Percentiles rank a stretch among this genome's conserved stretches.
These are phyloP conservation scores for Cladorrhinum sp. DNA, from an alignment of 2,329 filamentous ascomycete genomes.

Conservation along the genomic window DNA sequence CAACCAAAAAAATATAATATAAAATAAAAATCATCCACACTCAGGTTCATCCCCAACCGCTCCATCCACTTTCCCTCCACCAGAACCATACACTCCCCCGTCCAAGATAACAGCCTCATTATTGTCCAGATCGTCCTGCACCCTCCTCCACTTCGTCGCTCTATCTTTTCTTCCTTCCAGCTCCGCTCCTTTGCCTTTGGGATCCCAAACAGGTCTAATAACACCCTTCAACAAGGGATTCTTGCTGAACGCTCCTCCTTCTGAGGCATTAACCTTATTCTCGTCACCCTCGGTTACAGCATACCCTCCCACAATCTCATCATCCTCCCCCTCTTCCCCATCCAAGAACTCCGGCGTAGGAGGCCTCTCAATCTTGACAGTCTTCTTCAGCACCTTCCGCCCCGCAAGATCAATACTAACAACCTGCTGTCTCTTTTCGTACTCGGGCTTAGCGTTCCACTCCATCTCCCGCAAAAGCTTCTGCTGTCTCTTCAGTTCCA, in stretches of 20 bases:
- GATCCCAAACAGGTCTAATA: conserved; percentile 61
- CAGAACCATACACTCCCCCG: conserved; percentile 52
- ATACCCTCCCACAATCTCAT: conserved; percentile 29
- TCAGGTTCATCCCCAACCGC: conserved; percentile 38
- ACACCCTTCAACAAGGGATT: conserved; percentile 66
- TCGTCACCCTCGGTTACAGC: conserved; percentile 33
- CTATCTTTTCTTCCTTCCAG: conserved; percentile 43
- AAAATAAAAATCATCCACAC: conserved; percentile 40
- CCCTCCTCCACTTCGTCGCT: conserved; percentile 53
- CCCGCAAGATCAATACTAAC: conserved; percentile 80
- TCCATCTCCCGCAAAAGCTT: conserved; percentile 80
- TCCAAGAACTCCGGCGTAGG: conserved; percentile 49
- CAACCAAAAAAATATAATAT: too few relatives aligned
- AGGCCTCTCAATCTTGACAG: conserved; percentile 61
- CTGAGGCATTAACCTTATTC: conserved; percentile 37
- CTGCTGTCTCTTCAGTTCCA: conserved; percentile 82
- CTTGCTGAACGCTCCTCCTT: conserved; percentile 57
- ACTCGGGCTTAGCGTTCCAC: conserved; percentile 80
- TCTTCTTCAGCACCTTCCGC: conserved; percentile 70
- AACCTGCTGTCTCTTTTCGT: conserved; percentile 82
- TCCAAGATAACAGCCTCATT: conserved; percentile 59
- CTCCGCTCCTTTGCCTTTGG: conserved; percentile 49
- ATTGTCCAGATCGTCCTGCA: conserved; percentile 58
- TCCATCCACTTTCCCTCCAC: conserved; percentile 29
- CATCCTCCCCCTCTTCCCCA: conserved; percentile 15